phyloP scores from a whole-genome alignment of 306 rosid species.

The Gastrolobium villosum region DNA sequence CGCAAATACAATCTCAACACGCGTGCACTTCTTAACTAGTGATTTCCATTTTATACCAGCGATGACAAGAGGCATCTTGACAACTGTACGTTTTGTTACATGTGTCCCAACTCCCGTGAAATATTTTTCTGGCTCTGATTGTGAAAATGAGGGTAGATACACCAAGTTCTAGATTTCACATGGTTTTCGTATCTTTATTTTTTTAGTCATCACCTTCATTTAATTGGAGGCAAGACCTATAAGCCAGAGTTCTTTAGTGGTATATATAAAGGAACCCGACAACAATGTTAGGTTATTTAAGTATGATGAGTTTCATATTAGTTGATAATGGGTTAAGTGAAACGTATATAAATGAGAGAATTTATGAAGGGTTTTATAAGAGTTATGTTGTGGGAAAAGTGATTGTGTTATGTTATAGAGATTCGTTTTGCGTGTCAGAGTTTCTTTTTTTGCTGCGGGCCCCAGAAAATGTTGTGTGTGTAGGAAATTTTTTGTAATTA shows the following conservation, averaged over 20 bases:
- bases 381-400: no score
- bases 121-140: constrained; percentile 27
- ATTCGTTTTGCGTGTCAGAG: no score
- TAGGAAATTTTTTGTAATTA: no score
- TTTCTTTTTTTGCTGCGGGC: no score
- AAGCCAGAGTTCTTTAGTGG: constrained; percentile 11
- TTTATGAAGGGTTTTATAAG: no score
- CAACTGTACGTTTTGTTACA: constrained; percentile 41
- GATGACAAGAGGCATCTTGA: constrained; percentile 45
- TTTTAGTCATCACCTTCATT: constrained; percentile 13
- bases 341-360: no score
- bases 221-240: constrained; percentile 35
- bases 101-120: constrained; percentile 18
- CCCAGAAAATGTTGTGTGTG: no score
- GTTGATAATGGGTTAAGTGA: no score
- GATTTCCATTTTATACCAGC: constrained; percentile 23
- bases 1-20: constrained; percentile 27
- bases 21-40: constrained; percentile 48
- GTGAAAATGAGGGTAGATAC: constrained; percentile 38
- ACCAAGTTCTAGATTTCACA: constrained; percentile 46
- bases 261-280: constrained; percentile 32
- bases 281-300: no score
- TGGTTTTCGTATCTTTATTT: constrained; percentile 32
- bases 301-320: no score
- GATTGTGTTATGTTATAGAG: no score